These are phyloP conservation scores for Cinchona pubescens DNA, from an alignment of 257 asterid genomes.

Conservation along the genomic window DNA sequence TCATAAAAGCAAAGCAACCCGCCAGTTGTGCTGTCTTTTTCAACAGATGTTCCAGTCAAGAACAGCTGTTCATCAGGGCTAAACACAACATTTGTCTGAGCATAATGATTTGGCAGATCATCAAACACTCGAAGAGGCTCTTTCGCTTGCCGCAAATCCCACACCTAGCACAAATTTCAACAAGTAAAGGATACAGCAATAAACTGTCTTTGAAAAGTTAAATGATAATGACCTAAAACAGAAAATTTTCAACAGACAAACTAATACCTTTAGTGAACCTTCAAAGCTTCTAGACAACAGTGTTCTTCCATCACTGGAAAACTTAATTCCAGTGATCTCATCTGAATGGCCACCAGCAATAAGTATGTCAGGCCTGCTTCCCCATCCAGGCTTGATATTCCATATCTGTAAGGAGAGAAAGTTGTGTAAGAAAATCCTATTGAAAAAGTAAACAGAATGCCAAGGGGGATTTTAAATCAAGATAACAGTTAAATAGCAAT, in stretches of 20 bases:
- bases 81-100: slow-evolving; percentile 79
- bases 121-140: slow-evolving; percentile 58
- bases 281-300: slow-evolving; percentile 89
- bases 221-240: background rate
- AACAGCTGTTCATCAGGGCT: slow-evolving; percentile 87
- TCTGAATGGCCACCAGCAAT: slow-evolving; percentile 65
- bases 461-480: background rate
- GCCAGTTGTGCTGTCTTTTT: slow-evolving; percentile 68
- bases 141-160: slow-evolving; percentile 90
- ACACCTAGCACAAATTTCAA: slow-evolving; percentile 46
- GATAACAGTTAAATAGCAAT: background rate
- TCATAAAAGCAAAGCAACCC: slow-evolving; percentile 81
- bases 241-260: slow-evolving; percentile 1
- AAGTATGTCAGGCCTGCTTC: slow-evolving; percentile 77
- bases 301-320: slow-evolving; percentile 76
- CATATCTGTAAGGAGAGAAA: slow-evolving; percentile 54
- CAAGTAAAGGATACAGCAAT: slow-evolving; percentile 8
- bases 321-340: slow-evolving; percentile 80
- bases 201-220: background rate
- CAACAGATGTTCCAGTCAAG: slow-evolving; percentile 86
- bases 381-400: slow-evolving; percentile 98
- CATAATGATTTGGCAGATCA: slow-evolving; percentile 83
- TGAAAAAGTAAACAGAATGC: background rate
- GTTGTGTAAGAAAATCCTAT: slow-evolving; percentile 1
- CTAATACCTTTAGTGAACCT: slow-evolving; percentile 76